Evolutionary conservation across 306 rosid species (phyloP).

Genomic region (Herpetospermum pedunculosum): DNA sequence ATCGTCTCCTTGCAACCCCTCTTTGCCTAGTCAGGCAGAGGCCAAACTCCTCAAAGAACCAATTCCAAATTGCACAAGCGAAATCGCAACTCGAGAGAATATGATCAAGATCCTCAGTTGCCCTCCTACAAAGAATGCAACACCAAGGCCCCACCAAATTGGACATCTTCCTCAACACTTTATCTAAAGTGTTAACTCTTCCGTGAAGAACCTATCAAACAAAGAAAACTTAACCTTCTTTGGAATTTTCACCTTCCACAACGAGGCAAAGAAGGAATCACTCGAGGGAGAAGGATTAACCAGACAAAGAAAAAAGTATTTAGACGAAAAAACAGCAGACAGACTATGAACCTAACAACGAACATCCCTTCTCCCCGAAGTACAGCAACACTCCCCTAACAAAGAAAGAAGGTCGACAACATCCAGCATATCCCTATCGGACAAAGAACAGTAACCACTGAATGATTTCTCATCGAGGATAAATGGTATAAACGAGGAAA

Average conservation of each 20-base stretch:
- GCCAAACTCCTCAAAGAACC: too few relatives aligned
- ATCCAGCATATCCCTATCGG: too few relatives aligned
- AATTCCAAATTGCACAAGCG: too few relatives aligned
- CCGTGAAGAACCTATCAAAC: too few relatives aligned
- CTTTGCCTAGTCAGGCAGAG: too few relatives aligned
- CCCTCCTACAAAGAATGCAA: background rate
- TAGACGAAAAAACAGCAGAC: background rate
- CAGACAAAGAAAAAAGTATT: background rate
- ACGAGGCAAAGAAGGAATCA: background rate
- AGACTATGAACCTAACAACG: background rate
- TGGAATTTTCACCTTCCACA: background rate
- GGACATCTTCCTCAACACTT: background rate
- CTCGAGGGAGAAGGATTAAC: background rate
- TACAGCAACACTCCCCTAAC: background rate
- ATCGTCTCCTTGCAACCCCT: too few relatives aligned
- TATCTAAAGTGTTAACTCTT: too few relatives aligned
- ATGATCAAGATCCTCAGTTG: background rate
- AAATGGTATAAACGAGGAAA: too few relatives aligned
- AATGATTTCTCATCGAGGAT: too few relatives aligned
- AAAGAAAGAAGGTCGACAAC: too few relatives aligned
- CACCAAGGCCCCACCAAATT: background rate
- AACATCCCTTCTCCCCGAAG: background rate
- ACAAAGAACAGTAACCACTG: too few relatives aligned
- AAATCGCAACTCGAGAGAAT: too few relatives aligned
- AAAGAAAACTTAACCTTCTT: background rate